Base-by-base conservation (phyloP, 2,329 filamentous ascomycete genomes). In the Penicillium fuscoglaucum region DNA sequence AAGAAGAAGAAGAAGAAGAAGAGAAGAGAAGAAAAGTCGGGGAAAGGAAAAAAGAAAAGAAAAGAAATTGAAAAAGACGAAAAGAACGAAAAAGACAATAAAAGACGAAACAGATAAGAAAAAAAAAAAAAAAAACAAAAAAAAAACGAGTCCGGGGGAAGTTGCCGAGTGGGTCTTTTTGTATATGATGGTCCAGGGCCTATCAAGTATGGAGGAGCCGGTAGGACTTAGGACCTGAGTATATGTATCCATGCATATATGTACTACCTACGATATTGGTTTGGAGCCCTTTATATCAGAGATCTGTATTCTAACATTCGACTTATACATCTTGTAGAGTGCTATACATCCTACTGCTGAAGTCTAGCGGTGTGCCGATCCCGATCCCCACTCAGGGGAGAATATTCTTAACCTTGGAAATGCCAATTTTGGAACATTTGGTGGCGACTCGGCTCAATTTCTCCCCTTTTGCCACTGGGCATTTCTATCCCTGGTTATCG, bases 131-230 rank as follows among this genome's bases (percentile, higher is more conserved):
- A 29, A 57, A 31, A 59, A 35, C 43, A 52, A 58, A 40, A 52
- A 45, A 50, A 63, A n/a, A 47, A 46, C 29, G 62, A 65, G 60
- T 61, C 53, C 55, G 64, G 65, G 62, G 67, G 62, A 24, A 33
- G 17, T n/a, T 39, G 48, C 40, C 31, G 55, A 41, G 55, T 58
- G 43, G 55, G 43, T 53, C 49, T 24, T 39, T 13, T 33, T 31
- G 9, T 31, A 45, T 45, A 45, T 6, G 19, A 21, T 37, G 35
- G 35, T 1, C 17, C 3, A 39, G 8, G 35, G 17, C 17, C n/a
- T n/a, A 37, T 37, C 3, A 8, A 21, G 33, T 45, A 9, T 37
- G 26, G 21, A 35, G 4, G 35, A 33, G 29, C 29, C 5, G 6
- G 19, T 21, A 26, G 26, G 24, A 21, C 19, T 21, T 26, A 15